Evolutionary conservation across 768 basidiomycete species (phyloP), one percentile per base, ranked within the genome.

Genomic region (Candolleomyces eurysporus): DNA sequence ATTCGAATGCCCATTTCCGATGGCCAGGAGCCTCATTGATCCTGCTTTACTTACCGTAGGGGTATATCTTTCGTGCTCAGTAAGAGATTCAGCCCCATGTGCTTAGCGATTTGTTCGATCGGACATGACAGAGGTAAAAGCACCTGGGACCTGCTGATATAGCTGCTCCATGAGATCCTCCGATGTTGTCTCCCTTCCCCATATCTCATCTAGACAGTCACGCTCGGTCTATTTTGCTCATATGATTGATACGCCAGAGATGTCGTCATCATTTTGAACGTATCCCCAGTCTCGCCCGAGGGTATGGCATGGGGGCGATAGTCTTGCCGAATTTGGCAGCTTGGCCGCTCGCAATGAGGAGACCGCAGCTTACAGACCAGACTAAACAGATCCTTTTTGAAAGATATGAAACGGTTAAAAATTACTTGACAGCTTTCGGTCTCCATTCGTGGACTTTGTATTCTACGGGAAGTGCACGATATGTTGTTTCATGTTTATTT

Each of bases 401-500:
- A 21, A 7, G 21, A 16, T 56, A 19, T 54, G 54, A 39, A 56
- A 56, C 54, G 54, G 54, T 21, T 56, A 26, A 36, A 56, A 56
- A 56, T 19, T 42, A 19, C 19, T 30, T 32, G 36, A 54, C 30
- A 36, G 52, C 31, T 3, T 19, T n/a, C 19, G 16, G n/a, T 6
- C 5, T 26, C 21, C 19, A 19, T 16, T 51, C 30, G n/a, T 30
- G 21, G 50, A 21, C 14, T 51, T 31, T 51, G 19, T 21, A 26
- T 22, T 21, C 26, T 26, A 5, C 9, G 21, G 49, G 13, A 32
- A 53, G 54, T 21, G 5, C 39, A 56, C 19, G 40, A 42, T 22
- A 40, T 42, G 39, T 56, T 43, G 54, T 40, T 42, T 36, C 22
- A 36, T 56, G 54, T 56, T 40, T 56, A 56, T 21, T 56, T 43